Base-by-base conservation (phyloP, 2,329 filamentous ascomycete species). In the Claviceps sp. region DNA sequence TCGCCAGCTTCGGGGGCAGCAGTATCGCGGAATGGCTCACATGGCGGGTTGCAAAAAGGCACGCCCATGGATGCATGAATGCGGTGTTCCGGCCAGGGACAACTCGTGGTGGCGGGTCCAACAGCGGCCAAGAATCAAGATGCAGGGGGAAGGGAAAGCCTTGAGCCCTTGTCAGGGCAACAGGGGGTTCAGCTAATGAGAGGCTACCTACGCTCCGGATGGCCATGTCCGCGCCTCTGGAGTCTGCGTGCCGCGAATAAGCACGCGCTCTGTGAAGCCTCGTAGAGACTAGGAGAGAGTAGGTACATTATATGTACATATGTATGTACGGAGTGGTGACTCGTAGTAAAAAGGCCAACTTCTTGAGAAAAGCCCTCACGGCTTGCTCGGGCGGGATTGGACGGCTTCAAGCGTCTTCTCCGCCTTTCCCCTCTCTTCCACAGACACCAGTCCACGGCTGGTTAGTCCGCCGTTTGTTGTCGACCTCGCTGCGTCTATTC, bases 51-150 rank as follows among this genome's bases (percentile, higher is more conserved):
- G 46, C 7, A 16, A 14, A 24, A 10, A 30, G 26, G 26, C 26
- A 30, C 10, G 8, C 10, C 10, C 30, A 34, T 34, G 30, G 30
- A 30, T 30, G 30, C 30, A 30, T 30, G 30, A 10, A 30, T 30
- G 30, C 30, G 30, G 30, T 30, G 30, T 30, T 30, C 30, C n/a
- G 39, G 38, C 39, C 30, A 10, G 48, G 24, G 38, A 37, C 14
- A 37, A 30, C 48, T 50, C 48, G 48, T 43, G 48, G 48, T 50
- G 34, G 48, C 22, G 48, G 48, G 48, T 50, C 48, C 47, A 39
- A 34, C 39, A 34, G 47, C 14, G 19, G 46, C 34, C 47, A 14
- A 19, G 19, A 40, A 37, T 37, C 47, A 4, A 6, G 14, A 48
- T 40, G 47, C 47, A 48, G 38, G 47, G 47, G 47, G 19, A 6